Evolutionary conservation across 257 asterid genomes (phyloP).

Genomic region (Mentha longifolia): DNA sequence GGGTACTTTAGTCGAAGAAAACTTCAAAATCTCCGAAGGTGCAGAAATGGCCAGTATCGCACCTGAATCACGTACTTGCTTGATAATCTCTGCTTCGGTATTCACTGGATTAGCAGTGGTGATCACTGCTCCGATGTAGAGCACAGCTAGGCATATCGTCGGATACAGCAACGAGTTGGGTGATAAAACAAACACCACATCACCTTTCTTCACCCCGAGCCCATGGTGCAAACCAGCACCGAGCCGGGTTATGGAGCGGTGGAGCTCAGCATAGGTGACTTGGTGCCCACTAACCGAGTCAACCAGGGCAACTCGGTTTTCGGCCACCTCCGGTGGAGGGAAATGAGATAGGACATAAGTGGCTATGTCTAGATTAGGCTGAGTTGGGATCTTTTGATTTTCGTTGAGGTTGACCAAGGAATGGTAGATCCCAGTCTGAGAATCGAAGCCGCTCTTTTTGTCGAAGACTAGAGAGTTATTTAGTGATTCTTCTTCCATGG

Average conservation of each 20-base stretch:
- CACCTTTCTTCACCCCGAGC: conserved; percentile 67
- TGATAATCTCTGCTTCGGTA: conserved; percentile 61
- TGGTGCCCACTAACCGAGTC: conserved; percentile 49
- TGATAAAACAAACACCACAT: conserved; percentile 62
- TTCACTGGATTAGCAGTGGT: conserved; percentile 78
- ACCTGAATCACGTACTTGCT: conserved; percentile 64
- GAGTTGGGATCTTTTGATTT: conserved; percentile 49
- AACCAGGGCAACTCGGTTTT: conserved; percentile 51
- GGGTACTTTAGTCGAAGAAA: conserved; percentile 55
- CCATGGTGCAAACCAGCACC: conserved; percentile 67
- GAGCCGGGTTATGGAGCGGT: conserved; percentile 45
- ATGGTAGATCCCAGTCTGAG: conserved; percentile 60
- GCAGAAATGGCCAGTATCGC: conserved; percentile 63
- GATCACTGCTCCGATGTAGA: conserved; percentile 64
- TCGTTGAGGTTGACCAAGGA: conserved; percentile 52
- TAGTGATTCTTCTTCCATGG: conserved; percentile 33
- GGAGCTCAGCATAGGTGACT: conserved; percentile 66
- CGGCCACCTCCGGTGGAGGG: conserved; percentile 47
- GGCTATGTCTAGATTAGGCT: conserved; percentile 61
- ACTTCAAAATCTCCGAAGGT: conserved; percentile 57
- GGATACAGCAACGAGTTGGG: conserved; percentile 70
- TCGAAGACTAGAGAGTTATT: not conserved
- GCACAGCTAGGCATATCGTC: conserved; percentile 60
- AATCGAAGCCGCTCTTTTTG: conserved; percentile 50
- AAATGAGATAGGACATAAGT: conserved; percentile 64